Conservation (phyloP, 2,329 filamentous ascomycete species). For the Teratosphaeria zuluensis region DNA sequence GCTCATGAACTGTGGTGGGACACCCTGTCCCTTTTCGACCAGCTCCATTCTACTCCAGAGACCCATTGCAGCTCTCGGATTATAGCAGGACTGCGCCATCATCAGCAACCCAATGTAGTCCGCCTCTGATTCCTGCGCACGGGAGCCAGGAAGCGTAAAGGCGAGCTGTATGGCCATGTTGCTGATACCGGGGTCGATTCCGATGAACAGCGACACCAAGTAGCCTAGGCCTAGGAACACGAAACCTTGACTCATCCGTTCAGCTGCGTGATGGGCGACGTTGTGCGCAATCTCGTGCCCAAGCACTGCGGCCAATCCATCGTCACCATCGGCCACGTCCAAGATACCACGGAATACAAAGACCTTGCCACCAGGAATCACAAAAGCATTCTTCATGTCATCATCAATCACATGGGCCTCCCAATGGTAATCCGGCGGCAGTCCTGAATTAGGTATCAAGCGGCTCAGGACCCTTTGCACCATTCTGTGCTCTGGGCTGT, state of each 20-base stretch:
- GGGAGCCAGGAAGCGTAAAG: slow-evolving; percentile 58
- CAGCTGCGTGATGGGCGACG: slow-evolving; percentile 57
- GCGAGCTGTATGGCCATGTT: slow-evolving; percentile 48
- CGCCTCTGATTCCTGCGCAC: slow-evolving; percentile 64
- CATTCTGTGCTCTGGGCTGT: slow-evolving; percentile 46
- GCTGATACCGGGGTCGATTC: slow-evolving; percentile 30
- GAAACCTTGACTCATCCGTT: slow-evolving; percentile 45
- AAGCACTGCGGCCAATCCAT: slow-evolving; percentile 63
- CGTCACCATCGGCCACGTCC: slow-evolving; percentile 55
- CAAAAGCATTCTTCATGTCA: slow-evolving; percentile 57
- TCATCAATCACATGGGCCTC: slow-evolving; percentile 68
- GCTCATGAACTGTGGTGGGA: slow-evolving; percentile 60
- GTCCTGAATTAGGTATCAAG: slow-evolving; percentile 57
- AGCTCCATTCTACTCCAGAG: slow-evolving; percentile 48
- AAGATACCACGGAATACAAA: slow-evolving; percentile 70
- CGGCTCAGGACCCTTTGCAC: slow-evolving; percentile 57
- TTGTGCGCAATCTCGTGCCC: slow-evolving; percentile 76
- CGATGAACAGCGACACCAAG: slow-evolving; percentile 31
- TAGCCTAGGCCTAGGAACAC: slow-evolving; percentile 27
- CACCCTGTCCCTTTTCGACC: slow-evolving; percentile 44
- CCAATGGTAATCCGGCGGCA: slow-evolving; percentile 47
- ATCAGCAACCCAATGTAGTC: slow-evolving; percentile 75
- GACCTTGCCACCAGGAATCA: slow-evolving; percentile 67
- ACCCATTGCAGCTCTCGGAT: slow-evolving; percentile 55
- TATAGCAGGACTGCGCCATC: slow-evolving; percentile 72